Evolutionary conservation across 768 basidiomycete genomes (phyloP), one percentile per base, ranked within the genome.

Genomic region (Nidularia pulvinata): DNA sequence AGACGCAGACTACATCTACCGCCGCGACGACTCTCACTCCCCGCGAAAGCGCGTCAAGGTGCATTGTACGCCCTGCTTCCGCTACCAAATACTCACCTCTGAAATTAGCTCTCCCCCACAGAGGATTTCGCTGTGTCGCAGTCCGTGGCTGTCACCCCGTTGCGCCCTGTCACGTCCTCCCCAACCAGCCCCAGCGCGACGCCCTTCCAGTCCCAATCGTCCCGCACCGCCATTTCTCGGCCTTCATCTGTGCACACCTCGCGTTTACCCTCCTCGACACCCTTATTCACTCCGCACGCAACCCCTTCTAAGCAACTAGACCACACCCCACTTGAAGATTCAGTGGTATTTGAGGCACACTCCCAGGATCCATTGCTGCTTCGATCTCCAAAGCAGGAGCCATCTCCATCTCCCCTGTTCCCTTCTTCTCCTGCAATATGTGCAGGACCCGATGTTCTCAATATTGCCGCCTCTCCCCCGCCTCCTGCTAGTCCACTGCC

Each of bases 31-130:
- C 49, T 14, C 19, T 50, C 43, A 58, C 42, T 65, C 73, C 19
- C 78, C 75, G 5, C 59, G 69, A 25, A 75, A 77, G 53, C 71
- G 76, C 51, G 52, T 65, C 43, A 77, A 70, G 65, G 71, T 71
- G 53, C 30, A 61, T 49, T 30, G 25, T 30, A 3, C 25, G 25
- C 25, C 25, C 25, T 30, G 25, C 25, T 4, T 30, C 25, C 25
- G 4, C 25, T 3, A 30, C 25, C 25, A 5, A 16, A 22, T 48
- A 14, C 46, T 51, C 14, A 10, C 13, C 16, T 33, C 9, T 30
- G 25, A 42, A 14, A 39, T 39, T 35, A 52, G 53, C 35, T 34
- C 14, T 19, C 34, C 30, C 58, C 59, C 39, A 48, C 57, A n/a
- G 13, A 11, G n/a, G 45, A n/a, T n/a, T n/a, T 22, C 14, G 25